Conservation (phyloP, 2,329 filamentous ascomycete species). For the Calycina herbarum region DNA sequence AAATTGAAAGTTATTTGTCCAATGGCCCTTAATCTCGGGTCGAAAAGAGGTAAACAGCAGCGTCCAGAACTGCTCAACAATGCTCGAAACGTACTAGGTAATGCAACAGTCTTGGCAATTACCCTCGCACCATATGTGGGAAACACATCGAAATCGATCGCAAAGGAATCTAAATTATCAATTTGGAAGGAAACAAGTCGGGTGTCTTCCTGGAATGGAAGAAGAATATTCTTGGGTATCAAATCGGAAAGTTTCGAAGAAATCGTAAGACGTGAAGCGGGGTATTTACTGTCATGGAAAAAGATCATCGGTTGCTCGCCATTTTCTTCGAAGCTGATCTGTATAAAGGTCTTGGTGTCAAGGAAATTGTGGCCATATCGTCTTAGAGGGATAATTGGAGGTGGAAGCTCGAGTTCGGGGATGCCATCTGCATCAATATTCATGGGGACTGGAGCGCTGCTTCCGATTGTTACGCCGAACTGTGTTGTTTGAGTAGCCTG, state of each 20-base stretch:
- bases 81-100: slow-evolving; percentile 82
- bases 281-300: slow-evolving; percentile 96
- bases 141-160: slow-evolving; percentile 96
- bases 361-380: slow-evolving; percentile 98
- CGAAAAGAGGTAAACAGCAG: slow-evolving; percentile 87
- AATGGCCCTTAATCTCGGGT: slow-evolving; percentile 86
- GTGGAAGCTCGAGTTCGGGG: slow-evolving; percentile 85
- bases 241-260: slow-evolving; percentile 95
- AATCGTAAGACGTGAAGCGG: slow-evolving; percentile 89
- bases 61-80: slow-evolving; percentile 72
- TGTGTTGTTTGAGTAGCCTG: slow-evolving; percentile 35
- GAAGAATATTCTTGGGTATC: slow-evolving; percentile 91
- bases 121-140: slow-evolving; percentile 97
- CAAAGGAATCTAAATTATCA: slow-evolving; percentile 88
- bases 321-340: slow-evolving; percentile 81
- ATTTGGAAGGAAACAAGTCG: slow-evolving; percentile 94
- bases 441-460: slow-evolving; percentile 54
- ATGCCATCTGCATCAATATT: slow-evolving; percentile 83
- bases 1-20: slow-evolving; percentile 93
- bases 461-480: slow-evolving; percentile 35
- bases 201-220: slow-evolving; percentile 95
- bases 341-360: slow-evolving; percentile 94
- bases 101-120: slow-evolving; percentile 91
- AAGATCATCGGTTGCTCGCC: slow-evolving; percentile 81
- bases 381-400: slow-evolving; percentile 91